Evolutionary conservation across 306 rosid species (phyloP).

Genomic region (Prunus kanzakura): DNA sequence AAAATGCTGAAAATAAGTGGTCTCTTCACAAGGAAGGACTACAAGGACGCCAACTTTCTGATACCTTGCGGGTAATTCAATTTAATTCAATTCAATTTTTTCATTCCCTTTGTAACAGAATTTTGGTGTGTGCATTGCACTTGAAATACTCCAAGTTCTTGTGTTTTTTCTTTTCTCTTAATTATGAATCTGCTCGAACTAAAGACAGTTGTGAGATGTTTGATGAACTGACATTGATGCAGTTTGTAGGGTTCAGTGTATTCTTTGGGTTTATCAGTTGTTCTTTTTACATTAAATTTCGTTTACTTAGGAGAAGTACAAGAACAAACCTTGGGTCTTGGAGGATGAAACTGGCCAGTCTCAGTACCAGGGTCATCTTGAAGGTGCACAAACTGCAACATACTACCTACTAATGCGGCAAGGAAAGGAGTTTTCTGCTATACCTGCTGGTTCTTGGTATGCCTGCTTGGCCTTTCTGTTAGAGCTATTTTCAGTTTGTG

Average conservation of each 20-base stretch:
- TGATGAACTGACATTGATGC: background rate
- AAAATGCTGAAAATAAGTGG: constrained; percentile 85
- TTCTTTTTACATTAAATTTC: constrained; percentile 5
- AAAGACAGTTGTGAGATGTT: background rate
- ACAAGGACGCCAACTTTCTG: constrained; percentile 74
- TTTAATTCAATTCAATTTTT: background rate
- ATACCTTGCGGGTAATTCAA: constrained; percentile 64
- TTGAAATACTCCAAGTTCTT: background rate
- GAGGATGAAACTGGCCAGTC: constrained; percentile 94
- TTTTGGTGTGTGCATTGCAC: background rate
- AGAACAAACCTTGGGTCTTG: constrained; percentile 94
- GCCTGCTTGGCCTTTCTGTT: constrained; percentile 18
- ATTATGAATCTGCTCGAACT: background rate
- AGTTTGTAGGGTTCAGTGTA: background rate
- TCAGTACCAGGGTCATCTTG: constrained; percentile 90
- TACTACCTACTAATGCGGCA: constrained; percentile 83
- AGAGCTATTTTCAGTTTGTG: background rate
- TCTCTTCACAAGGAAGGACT: constrained; percentile 78
- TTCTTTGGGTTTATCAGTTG: background rate
- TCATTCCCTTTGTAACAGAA: background rate
- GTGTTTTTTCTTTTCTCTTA: background rate
- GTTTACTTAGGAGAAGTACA: constrained; percentile 70
- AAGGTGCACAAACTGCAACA: constrained; percentile 90
- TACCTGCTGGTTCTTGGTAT: constrained; percentile 99
- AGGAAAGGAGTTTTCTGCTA: constrained; percentile 87